These are phyloP conservation scores for Pseudopithomyces chartarum DNA, from an alignment of 2,329 filamentous ascomycete genomes.

Conservation along the genomic window DNA sequence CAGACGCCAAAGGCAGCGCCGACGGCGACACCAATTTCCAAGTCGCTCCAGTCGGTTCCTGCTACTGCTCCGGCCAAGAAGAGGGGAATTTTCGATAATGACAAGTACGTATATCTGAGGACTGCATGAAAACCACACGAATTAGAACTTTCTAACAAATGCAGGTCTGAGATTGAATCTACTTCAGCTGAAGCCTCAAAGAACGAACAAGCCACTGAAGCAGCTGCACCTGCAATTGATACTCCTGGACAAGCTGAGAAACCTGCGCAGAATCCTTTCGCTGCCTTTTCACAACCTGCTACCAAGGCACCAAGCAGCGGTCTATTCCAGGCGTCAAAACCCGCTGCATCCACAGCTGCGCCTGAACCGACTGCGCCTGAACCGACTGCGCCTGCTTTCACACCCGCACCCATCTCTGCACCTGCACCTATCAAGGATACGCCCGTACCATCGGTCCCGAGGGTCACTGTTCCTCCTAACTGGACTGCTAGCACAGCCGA, in stretches of 20 bases:
- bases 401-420: slow-evolving; percentile 3
- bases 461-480: slow-evolving; percentile 28
- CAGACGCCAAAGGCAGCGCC: neutral
- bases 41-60: neutral
- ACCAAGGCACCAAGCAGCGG: neutral
- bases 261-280: slow-evolving; percentile 21
- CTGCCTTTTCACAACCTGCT: neutral
- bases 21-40: neutral
- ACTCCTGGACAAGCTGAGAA: slow-evolving; percentile 15
- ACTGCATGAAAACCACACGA: too few species aligned
- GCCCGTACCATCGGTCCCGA: slow-evolving; percentile 30
- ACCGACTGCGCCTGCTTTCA: slow-evolving; percentile 18
- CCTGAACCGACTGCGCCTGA: slow-evolving; percentile 17
- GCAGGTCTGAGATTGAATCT: neutral
- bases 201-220: neutral
- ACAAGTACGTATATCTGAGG: too few species aligned
- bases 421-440: slow-evolving; percentile 6
- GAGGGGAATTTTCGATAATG: neutral
- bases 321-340: neutral
- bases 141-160: neutral
- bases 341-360: neutral
- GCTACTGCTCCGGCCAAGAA: slow-evolving; percentile 18
- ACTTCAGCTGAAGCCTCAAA: neutral
- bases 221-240: neutral
- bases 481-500: slow-evolving; percentile 24